These are phyloP conservation scores for Verticillium zaregamsianum DNA, from an alignment of 2,329 filamentous ascomycete species.

Conservation along the genomic window DNA sequence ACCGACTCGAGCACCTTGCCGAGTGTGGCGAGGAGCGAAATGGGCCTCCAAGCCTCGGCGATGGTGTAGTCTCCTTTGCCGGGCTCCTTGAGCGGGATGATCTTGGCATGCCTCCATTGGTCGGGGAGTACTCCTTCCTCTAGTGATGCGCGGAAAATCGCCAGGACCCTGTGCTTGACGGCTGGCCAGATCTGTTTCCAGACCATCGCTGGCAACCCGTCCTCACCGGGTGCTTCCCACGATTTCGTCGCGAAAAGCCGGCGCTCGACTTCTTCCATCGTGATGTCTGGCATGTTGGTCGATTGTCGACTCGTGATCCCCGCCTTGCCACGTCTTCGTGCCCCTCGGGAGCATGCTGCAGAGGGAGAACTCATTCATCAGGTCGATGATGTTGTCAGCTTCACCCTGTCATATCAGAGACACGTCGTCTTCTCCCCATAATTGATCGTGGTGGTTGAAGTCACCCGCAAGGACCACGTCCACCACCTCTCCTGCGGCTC, in stretches of 20 bases:
- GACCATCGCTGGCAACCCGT: slow-evolving; percentile 13
- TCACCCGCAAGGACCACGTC: slow-evolving; percentile 10
- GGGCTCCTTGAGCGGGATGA: slow-evolving; percentile 23
- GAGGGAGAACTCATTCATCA: slow-evolving; percentile 27
- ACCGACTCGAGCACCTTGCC: slow-evolving; percentile 16
- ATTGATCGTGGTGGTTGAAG: slow-evolving; percentile 14
- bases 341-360: slow-evolving; percentile 21
- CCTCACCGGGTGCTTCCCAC: slow-evolving; percentile 17
- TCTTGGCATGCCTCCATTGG: slow-evolving; percentile 13
- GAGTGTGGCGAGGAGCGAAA: slow-evolving; percentile 21
- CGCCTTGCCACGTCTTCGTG: slow-evolving; percentile 27
- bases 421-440: slow-evolving; percentile 16
- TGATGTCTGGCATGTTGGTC: slow-evolving; percentile 15
- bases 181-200: slow-evolving; percentile 14
- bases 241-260: slow-evolving; percentile 13
- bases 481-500: neutral
- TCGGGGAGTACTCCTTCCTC: slow-evolving; percentile 2
- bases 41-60: slow-evolving; percentile 20
- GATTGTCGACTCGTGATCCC: slow-evolving; percentile 17
- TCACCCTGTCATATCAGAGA: slow-evolving; percentile 24
- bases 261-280: slow-evolving; percentile 16
- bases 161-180: slow-evolving; percentile 10
- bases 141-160: slow-evolving; percentile 12
- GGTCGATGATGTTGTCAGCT: slow-evolving; percentile 27
- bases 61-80: slow-evolving; percentile 19